These are phyloP conservation scores for Penicillium thymicola DNA, from an alignment of 2,329 filamentous ascomycete species.

Conservation along the genomic window DNA sequence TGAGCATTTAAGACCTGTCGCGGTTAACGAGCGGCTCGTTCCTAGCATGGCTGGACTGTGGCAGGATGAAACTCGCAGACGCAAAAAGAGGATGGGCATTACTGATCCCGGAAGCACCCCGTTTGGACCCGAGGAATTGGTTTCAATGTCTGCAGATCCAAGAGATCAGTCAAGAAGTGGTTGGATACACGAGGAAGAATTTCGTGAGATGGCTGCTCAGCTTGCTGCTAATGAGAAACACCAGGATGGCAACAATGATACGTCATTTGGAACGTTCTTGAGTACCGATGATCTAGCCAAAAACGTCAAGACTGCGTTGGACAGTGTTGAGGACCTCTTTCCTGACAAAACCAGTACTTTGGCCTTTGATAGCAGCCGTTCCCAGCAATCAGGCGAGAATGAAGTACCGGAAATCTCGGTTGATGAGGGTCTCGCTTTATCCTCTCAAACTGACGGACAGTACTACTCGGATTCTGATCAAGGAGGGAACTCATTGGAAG, in stretches of 20 bases:
- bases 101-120: slow-evolving; percentile 65
- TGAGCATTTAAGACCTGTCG: slow-evolving; percentile 64
- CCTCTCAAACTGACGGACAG: slow-evolving; percentile 43
- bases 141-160: slow-evolving; percentile 84
- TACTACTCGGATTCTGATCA: slow-evolving; percentile 42
- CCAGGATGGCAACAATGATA: slow-evolving; percentile 44
- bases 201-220: slow-evolving; percentile 60
- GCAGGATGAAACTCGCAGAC: slow-evolving; percentile 80
- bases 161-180: slow-evolving; percentile 68
- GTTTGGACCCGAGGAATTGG: slow-evolving; percentile 74
- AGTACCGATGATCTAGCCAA: slow-evolving; percentile 52
- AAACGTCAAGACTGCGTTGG: slow-evolving; percentile 69
- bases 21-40: slow-evolving; percentile 73
- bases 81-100: slow-evolving; percentile 68
- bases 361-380: slow-evolving; percentile 18
- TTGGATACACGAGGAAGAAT: slow-evolving; percentile 93
- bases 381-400: slow-evolving; percentile 9
- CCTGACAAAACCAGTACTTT: slow-evolving; percentile 56
- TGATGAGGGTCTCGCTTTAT: slow-evolving; percentile 60
- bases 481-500: slow-evolving; percentile 25
- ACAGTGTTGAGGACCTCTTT: slow-evolving; percentile 86
- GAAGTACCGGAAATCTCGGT: slow-evolving; percentile 51
- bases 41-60: slow-evolving; percentile 92
- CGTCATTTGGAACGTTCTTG: slow-evolving; percentile 65
- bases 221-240: slow-evolving; percentile 64